phyloP scores from a whole-genome alignment of 441 rosid species.

The Flueggea neowawraea region DNA sequence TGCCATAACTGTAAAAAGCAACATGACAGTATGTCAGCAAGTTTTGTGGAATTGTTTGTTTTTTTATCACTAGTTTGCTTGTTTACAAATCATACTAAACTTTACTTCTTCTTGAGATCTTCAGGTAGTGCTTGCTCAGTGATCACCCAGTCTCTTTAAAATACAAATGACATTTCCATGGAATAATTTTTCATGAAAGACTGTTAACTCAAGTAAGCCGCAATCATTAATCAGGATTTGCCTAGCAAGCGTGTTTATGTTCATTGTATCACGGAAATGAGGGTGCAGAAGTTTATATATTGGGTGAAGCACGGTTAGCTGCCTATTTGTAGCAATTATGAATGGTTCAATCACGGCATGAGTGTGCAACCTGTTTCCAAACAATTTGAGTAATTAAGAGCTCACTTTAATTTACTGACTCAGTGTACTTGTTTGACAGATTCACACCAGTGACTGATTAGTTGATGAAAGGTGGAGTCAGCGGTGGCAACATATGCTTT shows the following conservation, averaged over 20 bases:
- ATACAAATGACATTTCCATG: conserved; percentile 73
- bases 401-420: not conserved
- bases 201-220: conserved; percentile 66
- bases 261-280: conserved; percentile 93
- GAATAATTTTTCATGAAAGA: conserved; percentile 71
- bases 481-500: conserved; percentile 81
- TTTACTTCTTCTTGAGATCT: conserved; percentile 79
- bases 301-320: conserved; percentile 78
- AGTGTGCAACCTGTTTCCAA: conserved; percentile 44
- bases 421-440: not conserved
- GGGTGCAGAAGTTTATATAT: conserved; percentile 80
- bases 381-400: not conserved
- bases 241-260: conserved; percentile 80
- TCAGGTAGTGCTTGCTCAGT: conserved; percentile 77
- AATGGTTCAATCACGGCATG: conserved; percentile 88
- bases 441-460: conserved; percentile 56
- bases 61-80: too few relatives aligned
- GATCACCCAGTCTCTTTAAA: conserved; percentile 73
- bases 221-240: conserved; percentile 73
- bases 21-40: too few relatives aligned
- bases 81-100: not conserved
- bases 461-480: conserved; percentile 84
- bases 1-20: too few relatives aligned
- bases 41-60: too few relatives aligned
- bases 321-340: conserved; percentile 78